Conservation (phyloP, 1,284 basidiomycete species). For the Cryptococcus floricola region DNA sequence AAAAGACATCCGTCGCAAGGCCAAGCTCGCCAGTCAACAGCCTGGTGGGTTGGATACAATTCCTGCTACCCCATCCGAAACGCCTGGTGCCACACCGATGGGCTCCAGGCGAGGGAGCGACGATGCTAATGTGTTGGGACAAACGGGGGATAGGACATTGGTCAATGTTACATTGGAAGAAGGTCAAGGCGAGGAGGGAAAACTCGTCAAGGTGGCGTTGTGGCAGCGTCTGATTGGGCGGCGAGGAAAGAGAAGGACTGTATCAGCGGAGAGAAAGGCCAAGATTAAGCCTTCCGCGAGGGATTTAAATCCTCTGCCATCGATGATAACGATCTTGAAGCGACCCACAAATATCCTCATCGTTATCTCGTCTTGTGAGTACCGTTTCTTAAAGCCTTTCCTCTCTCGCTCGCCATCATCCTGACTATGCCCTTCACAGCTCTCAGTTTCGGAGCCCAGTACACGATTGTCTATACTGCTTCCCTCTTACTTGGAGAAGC, state of each 20-base stretch:
- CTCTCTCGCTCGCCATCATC: background rate
- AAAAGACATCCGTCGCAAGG: slow-evolving; percentile 18
- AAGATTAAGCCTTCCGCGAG: slow-evolving; percentile 59
- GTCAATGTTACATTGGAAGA: background rate
- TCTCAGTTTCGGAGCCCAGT: slow-evolving; percentile 65
- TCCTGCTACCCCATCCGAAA: slow-evolving; percentile 30
- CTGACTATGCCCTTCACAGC: slow-evolving; percentile 47
- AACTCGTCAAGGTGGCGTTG: slow-evolving; percentile 4
- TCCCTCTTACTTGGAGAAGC: slow-evolving; percentile 58
- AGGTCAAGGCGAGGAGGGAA: background rate
- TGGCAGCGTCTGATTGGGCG: slow-evolving; percentile 3
- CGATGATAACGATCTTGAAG: slow-evolving; percentile 58
- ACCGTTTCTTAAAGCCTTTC: background rate
- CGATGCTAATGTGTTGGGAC: background rate
- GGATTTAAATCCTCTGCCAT: slow-evolving; percentile 69
- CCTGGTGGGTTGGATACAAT: slow-evolving; percentile 22
- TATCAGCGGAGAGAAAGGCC: slow-evolving; percentile 25
- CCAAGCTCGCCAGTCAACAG: slow-evolving; percentile 17
- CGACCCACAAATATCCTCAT: slow-evolving; percentile 65
- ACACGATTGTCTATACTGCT: slow-evolving; percentile 64
- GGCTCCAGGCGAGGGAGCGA: slow-evolving; percentile 1
- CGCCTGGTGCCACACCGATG: slow-evolving; percentile 10
- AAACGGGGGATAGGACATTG: background rate
- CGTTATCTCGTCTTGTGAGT: slow-evolving; percentile 64
- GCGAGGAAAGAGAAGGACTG: slow-evolving; percentile 8